These are phyloP conservation scores for Vaccinium corymbosum DNA, from an alignment of 148 eudicot genomes.

Conservation along the genomic window DNA sequence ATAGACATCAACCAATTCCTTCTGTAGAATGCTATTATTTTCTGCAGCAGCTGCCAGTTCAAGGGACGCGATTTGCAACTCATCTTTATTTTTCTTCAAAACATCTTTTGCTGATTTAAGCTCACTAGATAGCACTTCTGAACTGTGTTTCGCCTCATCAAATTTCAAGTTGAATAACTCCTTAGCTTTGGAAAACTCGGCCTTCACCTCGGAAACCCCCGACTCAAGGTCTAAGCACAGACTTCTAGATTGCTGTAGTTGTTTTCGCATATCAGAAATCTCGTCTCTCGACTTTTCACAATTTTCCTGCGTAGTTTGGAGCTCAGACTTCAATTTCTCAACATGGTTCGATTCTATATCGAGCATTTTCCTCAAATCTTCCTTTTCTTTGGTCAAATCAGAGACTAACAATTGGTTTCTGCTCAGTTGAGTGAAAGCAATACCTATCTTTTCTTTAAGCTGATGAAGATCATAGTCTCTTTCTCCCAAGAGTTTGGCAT, in stretches of 20 bases:
- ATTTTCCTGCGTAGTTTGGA: constrained; percentile 35
- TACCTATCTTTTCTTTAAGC: constrained; percentile 48
- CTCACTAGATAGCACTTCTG: constrained; percentile 43
- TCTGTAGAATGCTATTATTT: constrained; percentile 40
- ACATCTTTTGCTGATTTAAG: constrained; percentile 42
- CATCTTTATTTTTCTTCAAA: constrained; percentile 36
- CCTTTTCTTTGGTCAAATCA: constrained; percentile 59
- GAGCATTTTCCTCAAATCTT: constrained; percentile 43
- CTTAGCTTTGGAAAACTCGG: constrained; percentile 44
- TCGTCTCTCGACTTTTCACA: constrained; percentile 52
- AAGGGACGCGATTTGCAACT: constrained; percentile 32
- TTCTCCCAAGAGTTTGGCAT: constrained; percentile 55
- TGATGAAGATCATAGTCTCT: constrained; percentile 38
- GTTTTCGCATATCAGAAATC: constrained; percentile 39
- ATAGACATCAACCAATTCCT: constrained; percentile 59
- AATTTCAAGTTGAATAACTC: constrained; percentile 34
- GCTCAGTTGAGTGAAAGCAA: constrained; percentile 28
- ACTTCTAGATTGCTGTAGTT: constrained; percentile 34
- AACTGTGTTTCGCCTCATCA: constrained; percentile 38
- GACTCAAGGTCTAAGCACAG: constrained; percentile 52
- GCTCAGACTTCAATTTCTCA: constrained; percentile 49
- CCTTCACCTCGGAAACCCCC: constrained; percentile 34
- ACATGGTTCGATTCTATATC: constrained; percentile 36
- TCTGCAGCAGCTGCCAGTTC: constrained; percentile 39
- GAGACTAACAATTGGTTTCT: constrained; percentile 39